These are phyloP conservation scores for Thraustotheca clavata DNA, from an alignment of 352 stramenopile genomes.

Conservation along the genomic window DNA sequence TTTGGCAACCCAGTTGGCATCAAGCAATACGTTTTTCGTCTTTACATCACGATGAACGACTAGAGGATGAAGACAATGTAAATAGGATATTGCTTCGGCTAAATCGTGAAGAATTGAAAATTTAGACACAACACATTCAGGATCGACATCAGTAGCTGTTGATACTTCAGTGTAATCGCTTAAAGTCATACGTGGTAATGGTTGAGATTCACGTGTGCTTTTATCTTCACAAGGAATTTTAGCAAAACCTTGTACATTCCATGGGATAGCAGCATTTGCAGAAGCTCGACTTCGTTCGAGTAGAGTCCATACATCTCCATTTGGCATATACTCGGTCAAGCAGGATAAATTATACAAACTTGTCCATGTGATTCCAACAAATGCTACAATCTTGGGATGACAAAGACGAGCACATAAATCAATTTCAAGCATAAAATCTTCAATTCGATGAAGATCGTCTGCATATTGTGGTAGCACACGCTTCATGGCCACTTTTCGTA, in stretches of 20 bases:
- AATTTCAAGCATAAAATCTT: constrained; percentile 54
- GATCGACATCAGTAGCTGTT: not conserved
- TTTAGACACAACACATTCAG: not conserved
- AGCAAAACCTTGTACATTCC: not conserved
- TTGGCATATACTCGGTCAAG: constrained; percentile 64
- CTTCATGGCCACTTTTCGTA: constrained; percentile 4
- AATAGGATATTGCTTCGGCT: constrained; percentile 28
- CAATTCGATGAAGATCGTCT: constrained; percentile 6
- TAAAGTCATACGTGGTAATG: not conserved
- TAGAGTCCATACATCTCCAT: constrained; percentile 59
- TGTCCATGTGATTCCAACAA: constrained; percentile 65
- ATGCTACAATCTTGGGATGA: constrained; percentile 56
- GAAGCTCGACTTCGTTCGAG: constrained; percentile 23
- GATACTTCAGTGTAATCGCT: not conserved
- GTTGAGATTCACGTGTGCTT: not conserved
- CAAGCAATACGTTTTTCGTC: constrained; percentile 14
- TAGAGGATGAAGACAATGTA: constrained; percentile 27
- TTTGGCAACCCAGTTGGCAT: constrained; percentile 30
- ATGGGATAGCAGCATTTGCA: not conserved
- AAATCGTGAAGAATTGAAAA: constrained; percentile 20
- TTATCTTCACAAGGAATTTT: not conserved
- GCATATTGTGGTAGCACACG: not conserved
- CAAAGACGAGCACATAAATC: constrained; percentile 45
- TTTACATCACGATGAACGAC: constrained; percentile 20
- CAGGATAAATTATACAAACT: constrained; percentile 51